These are phyloP conservation scores for Apophysomyces trapeziformis DNA, from an alignment of 371 early-diverging fungal species.

Conservation along the genomic window DNA sequence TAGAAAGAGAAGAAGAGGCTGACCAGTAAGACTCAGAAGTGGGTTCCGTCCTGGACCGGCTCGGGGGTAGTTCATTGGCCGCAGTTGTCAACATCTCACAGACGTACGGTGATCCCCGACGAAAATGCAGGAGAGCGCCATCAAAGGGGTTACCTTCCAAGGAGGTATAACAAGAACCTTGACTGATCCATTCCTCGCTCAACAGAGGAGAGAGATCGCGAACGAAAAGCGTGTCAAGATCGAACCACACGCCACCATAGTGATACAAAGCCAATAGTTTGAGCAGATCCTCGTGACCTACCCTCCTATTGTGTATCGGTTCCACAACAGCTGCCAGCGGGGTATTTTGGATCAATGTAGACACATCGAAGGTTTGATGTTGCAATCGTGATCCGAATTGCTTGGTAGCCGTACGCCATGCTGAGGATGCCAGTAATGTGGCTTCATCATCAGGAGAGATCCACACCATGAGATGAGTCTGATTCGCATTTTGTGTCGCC, in stretches of 20 bases:
- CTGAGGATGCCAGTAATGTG: constrained; percentile 17
- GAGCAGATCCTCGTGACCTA: constrained; percentile 22
- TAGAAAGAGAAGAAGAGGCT: no score
- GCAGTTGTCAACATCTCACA: constrained; percentile 43
- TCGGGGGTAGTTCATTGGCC: not conserved
- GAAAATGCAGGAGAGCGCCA: constrained; percentile 43
- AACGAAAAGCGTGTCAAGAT: constrained; percentile 46
- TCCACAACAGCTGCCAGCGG: constrained; percentile 15
- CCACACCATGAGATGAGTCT: constrained; percentile 47
- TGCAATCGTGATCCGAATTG: constrained; percentile 12
- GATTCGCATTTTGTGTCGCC: constrained; percentile 44
- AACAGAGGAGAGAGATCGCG: constrained; percentile 50
- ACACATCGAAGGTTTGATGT: constrained; percentile 1
- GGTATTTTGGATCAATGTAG: constrained; percentile 16
- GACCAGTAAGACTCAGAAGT: no score
- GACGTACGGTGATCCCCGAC: constrained; percentile 36
- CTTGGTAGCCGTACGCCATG: constrained; percentile 25
- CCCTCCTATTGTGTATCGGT: not conserved
- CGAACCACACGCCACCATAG: constrained; percentile 59
- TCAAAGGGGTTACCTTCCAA: constrained; percentile 39
- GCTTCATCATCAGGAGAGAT: constrained; percentile 33
- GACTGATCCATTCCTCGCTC: constrained; percentile 49
- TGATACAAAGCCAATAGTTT: constrained; percentile 43
- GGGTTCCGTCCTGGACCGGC: not conserved
- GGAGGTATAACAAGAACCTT: constrained; percentile 40